phyloP scores from a whole-genome alignment of 2,329 filamentous ascomycete genomes.

The Xylariaceae sp. region DNA sequence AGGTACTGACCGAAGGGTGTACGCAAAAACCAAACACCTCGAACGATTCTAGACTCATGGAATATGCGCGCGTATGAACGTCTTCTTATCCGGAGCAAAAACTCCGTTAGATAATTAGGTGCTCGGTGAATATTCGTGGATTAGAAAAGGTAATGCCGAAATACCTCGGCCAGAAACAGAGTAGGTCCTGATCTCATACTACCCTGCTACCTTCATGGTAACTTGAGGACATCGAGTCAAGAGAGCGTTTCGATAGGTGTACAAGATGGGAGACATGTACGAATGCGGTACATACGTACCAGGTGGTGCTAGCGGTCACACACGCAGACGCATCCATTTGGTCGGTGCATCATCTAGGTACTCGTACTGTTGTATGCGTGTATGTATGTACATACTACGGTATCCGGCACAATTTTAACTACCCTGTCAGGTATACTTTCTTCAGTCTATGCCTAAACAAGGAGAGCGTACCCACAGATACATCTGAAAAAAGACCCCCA shows the following conservation, averaged over 20 bases:
- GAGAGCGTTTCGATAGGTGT: background rate
- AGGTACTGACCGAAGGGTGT: background rate
- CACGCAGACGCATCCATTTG: no score
- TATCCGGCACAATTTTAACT: no score
- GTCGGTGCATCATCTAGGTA: no score
- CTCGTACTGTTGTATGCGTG: no score
- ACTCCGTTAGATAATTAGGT: constrained; percentile 3
- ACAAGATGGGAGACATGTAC: background rate
- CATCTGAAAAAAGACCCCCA: no score
- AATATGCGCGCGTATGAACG: constrained; percentile 6
- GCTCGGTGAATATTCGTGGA: no score
- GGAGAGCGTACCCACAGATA: no score
- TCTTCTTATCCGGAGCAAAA: constrained; percentile 21
- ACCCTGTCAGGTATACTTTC: no score
- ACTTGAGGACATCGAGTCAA: background rate
- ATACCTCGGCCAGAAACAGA: background rate
- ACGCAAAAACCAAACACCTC: background rate
- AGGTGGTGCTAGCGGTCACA: no score
- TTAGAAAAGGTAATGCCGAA: background rate
- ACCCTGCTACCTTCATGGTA: background rate
- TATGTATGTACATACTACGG: no score
- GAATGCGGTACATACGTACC: no score
- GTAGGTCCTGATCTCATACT: background rate
- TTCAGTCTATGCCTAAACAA: no score
- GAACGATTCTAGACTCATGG: constrained; percentile 9